Conservation (phyloP, 2,329 filamentous ascomycete species). For the Pestalotiopsis sp. region DNA sequence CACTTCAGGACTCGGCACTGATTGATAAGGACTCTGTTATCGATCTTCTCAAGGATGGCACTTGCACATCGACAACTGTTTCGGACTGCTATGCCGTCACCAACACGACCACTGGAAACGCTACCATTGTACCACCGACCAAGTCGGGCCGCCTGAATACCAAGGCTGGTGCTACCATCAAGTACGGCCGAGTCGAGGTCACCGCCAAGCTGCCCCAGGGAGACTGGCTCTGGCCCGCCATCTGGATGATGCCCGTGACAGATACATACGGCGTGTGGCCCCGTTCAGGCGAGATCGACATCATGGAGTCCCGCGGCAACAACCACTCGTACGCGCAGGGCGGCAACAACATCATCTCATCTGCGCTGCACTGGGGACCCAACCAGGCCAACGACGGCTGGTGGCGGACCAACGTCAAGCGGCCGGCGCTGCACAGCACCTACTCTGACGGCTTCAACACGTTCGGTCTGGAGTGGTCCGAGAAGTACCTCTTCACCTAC, state of each 20-base stretch:
- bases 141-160: constrained; percentile 80
- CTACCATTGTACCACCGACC: constrained; percentile 76
- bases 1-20: constrained; percentile 69
- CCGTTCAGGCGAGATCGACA: constrained; percentile 80
- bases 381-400: constrained; percentile 73
- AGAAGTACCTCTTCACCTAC: constrained; percentile 88
- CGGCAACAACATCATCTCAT: constrained; percentile 80
- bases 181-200: constrained; percentile 81
- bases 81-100: constrained; percentile 70
- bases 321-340: constrained; percentile 76
- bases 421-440: constrained; percentile 72
- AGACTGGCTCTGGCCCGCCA: constrained; percentile 91
- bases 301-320: constrained; percentile 80
- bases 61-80: constrained; percentile 65
- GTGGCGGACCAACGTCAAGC: constrained; percentile 84
- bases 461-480: constrained; percentile 83
- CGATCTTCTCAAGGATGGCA: constrained; percentile 67
- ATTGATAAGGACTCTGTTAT: constrained; percentile 69
- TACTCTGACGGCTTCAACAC: constrained; percentile 73
- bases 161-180: constrained; percentile 70
- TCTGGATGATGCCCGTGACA: constrained; percentile 82
- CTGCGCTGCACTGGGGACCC: constrained; percentile 82
- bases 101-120: constrained; percentile 71
- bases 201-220: constrained; percentile 74
- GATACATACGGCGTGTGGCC: constrained; percentile 79